Evolutionary conservation across 805 yeast genomes (phyloP), one percentile per base, ranked within the genome.

Genomic region (Debaryomyces hansenii): DNA sequence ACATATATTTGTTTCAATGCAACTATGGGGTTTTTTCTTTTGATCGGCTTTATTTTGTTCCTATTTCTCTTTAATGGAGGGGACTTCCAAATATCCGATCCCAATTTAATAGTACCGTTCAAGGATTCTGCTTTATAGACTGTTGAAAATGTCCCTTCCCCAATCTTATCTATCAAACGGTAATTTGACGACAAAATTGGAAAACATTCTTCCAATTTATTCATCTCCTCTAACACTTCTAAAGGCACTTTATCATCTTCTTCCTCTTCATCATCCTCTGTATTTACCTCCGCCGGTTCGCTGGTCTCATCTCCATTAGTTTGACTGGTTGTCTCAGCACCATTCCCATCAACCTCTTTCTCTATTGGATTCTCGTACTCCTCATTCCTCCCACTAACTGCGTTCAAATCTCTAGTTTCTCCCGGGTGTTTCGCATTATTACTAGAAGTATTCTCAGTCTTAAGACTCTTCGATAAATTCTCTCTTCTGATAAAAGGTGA

Each of bases 1-100:
- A 91, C 98, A 64, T 92, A 91, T 40, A 94, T 90, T 58, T 94
- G 82, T 63, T 94, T 94, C 54, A 94, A 72, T 1, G 99, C 99
- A 47, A 94, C 98, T 42, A 74, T 63, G 38, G 74, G 74, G 54
- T 62, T 73, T 52, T 64, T 71, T 48, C 56, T 54, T 20, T 60
- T 62, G 16, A 47, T 36, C 18, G 28, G 20, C n/a, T 43, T 38
- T 24, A 46, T 45, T 8, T 47, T 52, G 35, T 50, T 58, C 29
- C 58, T 60, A 4, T 49, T 44, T 34, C 57, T 62, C 44, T 67
- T 69, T 33, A 74, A 58, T 7, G 77, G 77, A 6, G 78, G 78
- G 4, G 75, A 69, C 48, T 68, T 69, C 78, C 78, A 74, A 18
- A 69, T 55, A 53, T 67, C 78, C 2, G 69, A 58, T 2, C 74